Evolutionary conservation across 2,329 filamentous ascomycete species (phyloP).

Genomic region (Cryphonectria naterciae): DNA sequence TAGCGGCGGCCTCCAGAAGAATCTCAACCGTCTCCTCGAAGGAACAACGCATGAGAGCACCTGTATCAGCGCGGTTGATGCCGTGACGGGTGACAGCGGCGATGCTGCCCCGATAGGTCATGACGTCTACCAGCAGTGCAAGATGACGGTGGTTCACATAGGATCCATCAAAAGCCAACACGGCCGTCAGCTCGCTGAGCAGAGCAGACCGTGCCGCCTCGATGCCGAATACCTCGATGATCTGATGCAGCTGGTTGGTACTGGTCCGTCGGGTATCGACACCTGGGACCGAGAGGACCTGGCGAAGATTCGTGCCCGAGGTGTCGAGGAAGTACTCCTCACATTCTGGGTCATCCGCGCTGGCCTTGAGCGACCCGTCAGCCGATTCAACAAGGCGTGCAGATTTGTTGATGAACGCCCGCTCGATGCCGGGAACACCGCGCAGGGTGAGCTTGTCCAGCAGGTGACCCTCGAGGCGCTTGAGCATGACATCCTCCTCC

Average conservation of each 20-base stretch:
- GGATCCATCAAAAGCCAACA: conserved; percentile 97
- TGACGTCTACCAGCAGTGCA: conserved; percentile 92
- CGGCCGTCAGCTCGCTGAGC: conserved; percentile 85
- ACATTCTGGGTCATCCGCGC: conserved; percentile 74
- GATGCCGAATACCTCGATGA: conserved; percentile 93
- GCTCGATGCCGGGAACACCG: conserved; percentile 85
- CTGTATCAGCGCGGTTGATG: conserved; percentile 97
- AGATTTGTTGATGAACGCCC: conserved; percentile 90
- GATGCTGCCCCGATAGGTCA: conserved; percentile 92
- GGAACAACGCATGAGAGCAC: conserved; percentile 98
- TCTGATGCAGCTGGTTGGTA: conserved; percentile 94
- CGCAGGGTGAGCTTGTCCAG: conserved; percentile 89
- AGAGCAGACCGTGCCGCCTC: conserved; percentile 89
- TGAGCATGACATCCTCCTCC: conserved; percentile 90
- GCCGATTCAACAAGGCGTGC: conserved; percentile 66
- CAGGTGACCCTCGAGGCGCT: conserved; percentile 88
- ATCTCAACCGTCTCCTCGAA: conserved; percentile 99
- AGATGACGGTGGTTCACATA: conserved; percentile 99
- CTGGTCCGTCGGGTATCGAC: conserved; percentile 86
- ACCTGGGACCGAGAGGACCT: conserved; percentile 83
- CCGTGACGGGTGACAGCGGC: conserved; percentile 97
- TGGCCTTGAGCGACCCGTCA: conserved; percentile 74
- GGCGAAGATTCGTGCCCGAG: conserved; percentile 82
- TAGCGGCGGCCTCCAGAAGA: conserved; percentile 90
- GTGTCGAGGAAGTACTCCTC: conserved; percentile 97